A percentile compares a stretch with the other conserved stretches of the same genome.
Evolutionary conservation across 371 early-diverging fungal genomes (phyloP).

Genomic region (Neoconidiobolus thromboides): DNA sequence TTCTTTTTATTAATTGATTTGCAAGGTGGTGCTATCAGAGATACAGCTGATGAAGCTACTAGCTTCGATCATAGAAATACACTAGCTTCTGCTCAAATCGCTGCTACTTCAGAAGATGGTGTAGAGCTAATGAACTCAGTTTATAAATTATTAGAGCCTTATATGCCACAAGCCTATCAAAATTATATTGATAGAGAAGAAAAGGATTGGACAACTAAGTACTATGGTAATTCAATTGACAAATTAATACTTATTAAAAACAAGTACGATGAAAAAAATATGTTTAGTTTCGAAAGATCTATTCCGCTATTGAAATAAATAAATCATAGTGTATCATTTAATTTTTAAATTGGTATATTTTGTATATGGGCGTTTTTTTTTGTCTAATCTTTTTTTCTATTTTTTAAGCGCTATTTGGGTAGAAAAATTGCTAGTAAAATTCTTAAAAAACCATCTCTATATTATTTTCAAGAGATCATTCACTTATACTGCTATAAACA

Average conservation of each 20-base stretch:
- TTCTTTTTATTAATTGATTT: not conserved
- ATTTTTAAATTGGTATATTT: no score
- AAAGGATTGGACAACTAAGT: constrained; percentile 5
- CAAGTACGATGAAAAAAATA: constrained; percentile 14
- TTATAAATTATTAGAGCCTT: not conserved
- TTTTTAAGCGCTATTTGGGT: no score
- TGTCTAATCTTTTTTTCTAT: no score
- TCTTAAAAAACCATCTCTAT: no score
- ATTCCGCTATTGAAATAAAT: constrained; percentile 11
- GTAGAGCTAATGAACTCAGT: not conserved
- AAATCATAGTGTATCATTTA: no score
- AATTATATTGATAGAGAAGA: not conserved
- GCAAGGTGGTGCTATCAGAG: not conserved
- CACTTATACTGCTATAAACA: no score
- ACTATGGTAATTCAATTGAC: constrained; percentile 15
- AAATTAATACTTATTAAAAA: constrained; percentile 14
- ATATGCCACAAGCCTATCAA: not conserved
- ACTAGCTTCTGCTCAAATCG: not conserved
- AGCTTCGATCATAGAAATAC: not conserved
- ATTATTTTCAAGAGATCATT: no score
- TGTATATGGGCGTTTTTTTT: no score
- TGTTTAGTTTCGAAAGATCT: constrained; percentile 17
- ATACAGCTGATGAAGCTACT: not conserved
- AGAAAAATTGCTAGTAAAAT: no score
- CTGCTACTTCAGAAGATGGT: not conserved